These are phyloP conservation scores for Solanum aculeatissimum DNA, from an alignment of 305 asterid genomes.

Conservation along the genomic window DNA sequence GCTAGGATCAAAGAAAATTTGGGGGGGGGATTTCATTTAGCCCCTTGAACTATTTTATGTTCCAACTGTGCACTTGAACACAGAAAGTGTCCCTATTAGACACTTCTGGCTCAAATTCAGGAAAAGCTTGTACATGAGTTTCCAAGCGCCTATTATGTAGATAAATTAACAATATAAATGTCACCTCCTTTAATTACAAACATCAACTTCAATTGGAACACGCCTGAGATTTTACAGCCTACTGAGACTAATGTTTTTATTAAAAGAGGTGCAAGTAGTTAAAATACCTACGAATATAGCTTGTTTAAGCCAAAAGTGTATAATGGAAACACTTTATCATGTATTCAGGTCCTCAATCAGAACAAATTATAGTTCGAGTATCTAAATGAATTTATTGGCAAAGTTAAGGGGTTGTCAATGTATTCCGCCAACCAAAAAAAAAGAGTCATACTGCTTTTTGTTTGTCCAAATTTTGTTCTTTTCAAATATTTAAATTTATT, in stretches of 20 bases:
- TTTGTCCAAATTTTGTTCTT: neutral
- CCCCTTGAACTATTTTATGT: neutral
- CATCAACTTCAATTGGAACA: neutral
- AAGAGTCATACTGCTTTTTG: neutral
- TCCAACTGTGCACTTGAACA: neutral
- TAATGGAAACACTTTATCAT: neutral
- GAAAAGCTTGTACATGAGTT: neutral
- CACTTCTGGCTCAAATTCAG: neutral
- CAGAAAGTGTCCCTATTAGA: neutral
- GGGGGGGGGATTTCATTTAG: neutral
- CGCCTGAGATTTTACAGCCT: neutral
- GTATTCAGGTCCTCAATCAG: neutral
- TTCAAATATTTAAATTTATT: neutral
- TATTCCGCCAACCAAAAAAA: neutral
- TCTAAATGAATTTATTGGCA: neutral
- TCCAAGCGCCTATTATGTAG: neutral
- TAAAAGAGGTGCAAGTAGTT: neutral
- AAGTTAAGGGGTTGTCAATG: neutral
- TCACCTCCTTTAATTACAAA: neutral
- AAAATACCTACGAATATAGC: neutral
- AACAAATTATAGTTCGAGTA: neutral
- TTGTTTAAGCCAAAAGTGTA: neutral
- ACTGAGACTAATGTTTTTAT: neutral
- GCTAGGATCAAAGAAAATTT: neutral
- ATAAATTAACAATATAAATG: neutral